A percentile compares a stretch with the other conserved stretches of the same genome.
Conservation (phyloP, 164 flowering plant species). For the Magnolia changhungtana region DNA sequence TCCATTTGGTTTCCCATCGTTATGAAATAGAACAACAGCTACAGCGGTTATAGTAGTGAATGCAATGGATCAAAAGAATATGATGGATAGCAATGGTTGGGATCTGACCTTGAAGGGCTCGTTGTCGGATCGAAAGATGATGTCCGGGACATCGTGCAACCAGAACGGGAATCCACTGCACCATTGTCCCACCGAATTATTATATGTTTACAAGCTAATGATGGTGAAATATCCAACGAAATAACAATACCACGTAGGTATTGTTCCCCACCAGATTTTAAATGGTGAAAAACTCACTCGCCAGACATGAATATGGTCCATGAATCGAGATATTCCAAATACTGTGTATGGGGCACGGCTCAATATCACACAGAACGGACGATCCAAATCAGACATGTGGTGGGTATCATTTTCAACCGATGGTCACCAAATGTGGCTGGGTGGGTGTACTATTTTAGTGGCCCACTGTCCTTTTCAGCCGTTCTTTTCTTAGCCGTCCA, state of each 20-base stretch:
- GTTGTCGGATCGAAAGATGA: slow-evolving; percentile 69
- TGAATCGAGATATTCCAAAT: neutral
- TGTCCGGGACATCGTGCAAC: slow-evolving; percentile 74
- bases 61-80: neutral
- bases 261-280: too few relatives aligned
- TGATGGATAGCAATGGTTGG: too few relatives aligned
- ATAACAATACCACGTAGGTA: neutral
- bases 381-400: too few relatives aligned
- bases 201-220: neutral
- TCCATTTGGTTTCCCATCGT: too few relatives aligned
- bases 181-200: neutral
- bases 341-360: neutral
- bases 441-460: too few relatives aligned
- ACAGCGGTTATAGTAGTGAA: neutral
- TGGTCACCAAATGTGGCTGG: too few relatives aligned
- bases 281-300: too few relatives aligned
- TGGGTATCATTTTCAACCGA: too few relatives aligned
- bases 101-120: slow-evolving; percentile 70
- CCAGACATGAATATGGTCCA: too few relatives aligned
- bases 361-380: too few relatives aligned
- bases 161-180: slow-evolving; percentile 86
- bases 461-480: too few relatives aligned
- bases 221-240: neutral
- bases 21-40: neutral
- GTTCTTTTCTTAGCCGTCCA: too few relatives aligned